phyloP scores from a whole-genome alignment of 2,329 filamentous ascomycete species.

The Paramyrothecium sp. region DNA sequence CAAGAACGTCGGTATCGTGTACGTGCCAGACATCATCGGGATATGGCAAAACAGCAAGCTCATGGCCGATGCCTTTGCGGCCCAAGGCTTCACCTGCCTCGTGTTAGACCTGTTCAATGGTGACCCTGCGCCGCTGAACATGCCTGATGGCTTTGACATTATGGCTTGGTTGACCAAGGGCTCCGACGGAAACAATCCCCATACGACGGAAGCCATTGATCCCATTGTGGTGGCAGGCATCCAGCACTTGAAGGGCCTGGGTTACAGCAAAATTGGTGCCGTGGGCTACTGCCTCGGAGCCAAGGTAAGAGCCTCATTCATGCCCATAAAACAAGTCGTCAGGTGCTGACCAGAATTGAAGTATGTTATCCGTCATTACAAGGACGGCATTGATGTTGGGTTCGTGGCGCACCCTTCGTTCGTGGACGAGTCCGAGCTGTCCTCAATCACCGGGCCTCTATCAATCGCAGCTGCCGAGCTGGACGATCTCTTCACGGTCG shows the following conservation, averaged over 20 bases:
- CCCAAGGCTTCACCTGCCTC: constrained; percentile 29
- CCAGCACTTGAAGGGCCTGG: constrained; percentile 54
- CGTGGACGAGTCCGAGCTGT: constrained; percentile 65
- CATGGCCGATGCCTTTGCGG: constrained; percentile 34
- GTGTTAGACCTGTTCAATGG: constrained; percentile 31
- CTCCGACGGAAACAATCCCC: constrained; percentile 41
- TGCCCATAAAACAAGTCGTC: too few species aligned
- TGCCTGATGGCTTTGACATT: constrained; percentile 21
- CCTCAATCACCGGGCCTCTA: constrained; percentile 63
- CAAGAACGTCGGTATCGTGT: constrained; percentile 37
- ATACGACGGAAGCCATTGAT: constrained; percentile 23
- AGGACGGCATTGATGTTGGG: constrained; percentile 64
- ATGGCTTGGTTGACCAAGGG: constrained; percentile 33
- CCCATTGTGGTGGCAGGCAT: constrained; percentile 32
- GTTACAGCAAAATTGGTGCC: constrained; percentile 58
- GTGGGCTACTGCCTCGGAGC: constrained; percentile 77
- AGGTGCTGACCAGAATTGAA: constrained; percentile 18
- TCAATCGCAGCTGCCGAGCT: constrained; percentile 66
- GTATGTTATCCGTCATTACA: constrained; percentile 66
- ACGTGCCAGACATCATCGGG: constrained; percentile 46
- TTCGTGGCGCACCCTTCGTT: constrained; percentile 78
- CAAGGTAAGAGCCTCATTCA: constrained; percentile 45
- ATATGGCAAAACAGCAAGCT: constrained; percentile 42
- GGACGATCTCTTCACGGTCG: constrained; percentile 62
- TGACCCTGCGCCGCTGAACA: constrained; percentile 44